phyloP scores from a whole-genome alignment of 345 rosid species.

The Garcia nutans region DNA sequence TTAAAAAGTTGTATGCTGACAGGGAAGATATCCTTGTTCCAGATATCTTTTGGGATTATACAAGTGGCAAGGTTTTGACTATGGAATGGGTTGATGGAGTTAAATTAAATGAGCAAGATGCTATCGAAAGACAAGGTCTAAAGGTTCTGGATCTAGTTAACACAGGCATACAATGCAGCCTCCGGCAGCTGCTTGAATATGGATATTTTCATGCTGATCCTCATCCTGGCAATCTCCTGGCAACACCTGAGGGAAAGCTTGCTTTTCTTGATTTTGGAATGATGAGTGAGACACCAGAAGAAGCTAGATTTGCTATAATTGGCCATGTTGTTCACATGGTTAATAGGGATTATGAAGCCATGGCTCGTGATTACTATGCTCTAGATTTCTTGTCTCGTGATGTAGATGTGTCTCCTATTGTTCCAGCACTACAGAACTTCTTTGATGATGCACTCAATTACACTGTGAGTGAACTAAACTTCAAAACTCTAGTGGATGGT shows the following conservation, averaged over 20 bases:
- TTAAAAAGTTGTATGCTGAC: constrained; percentile 89
- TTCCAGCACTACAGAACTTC: constrained; percentile 82
- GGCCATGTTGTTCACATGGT: constrained; percentile 87
- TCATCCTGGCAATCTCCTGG: constrained; percentile 98
- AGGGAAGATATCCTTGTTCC: constrained; percentile 91
- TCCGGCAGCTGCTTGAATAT: constrained; percentile 90
- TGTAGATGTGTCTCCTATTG: constrained; percentile 89
- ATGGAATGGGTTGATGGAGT: constrained; percentile 99
- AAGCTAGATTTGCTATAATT: constrained; percentile 88
- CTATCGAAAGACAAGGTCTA: constrained; percentile 88
- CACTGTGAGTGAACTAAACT: constrained; percentile 92
- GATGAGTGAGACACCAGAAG: constrained; percentile 99
- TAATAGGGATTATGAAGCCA: constrained; percentile 95
- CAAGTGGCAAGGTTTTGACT: constrained; percentile 81
- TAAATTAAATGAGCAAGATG: constrained; percentile 79
- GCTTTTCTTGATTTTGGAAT: constrained; percentile 98
- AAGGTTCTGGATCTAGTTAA: constrained; percentile 95
- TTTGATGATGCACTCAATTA: constrained; percentile 92
- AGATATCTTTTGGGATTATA: constrained; percentile 96
- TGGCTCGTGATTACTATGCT: constrained; percentile 94
- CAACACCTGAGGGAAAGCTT: constrained; percentile 95
- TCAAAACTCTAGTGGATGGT: constrained; percentile 89
- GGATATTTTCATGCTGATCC: constrained; percentile 98
- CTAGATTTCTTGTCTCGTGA: constrained; percentile 77
- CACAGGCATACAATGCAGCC: constrained; percentile 93